A percentile compares a stretch with the other conserved stretches of the same genome.
Evolutionary conservation across 805 yeast genomes (phyloP).

Genomic region (fission yeast (Schizosaccharomyces pombe)): DNA sequence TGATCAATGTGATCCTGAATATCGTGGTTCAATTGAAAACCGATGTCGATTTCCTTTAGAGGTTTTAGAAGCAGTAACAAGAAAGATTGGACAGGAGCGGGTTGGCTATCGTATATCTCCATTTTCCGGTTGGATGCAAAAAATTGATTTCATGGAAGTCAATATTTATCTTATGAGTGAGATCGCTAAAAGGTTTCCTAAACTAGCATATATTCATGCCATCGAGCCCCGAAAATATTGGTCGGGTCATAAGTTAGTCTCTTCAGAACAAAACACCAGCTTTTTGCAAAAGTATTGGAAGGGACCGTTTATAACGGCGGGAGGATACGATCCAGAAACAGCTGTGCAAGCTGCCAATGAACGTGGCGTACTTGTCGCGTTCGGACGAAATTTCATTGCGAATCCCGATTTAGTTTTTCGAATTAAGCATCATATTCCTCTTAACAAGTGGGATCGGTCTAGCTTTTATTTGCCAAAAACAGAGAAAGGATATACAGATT

Average conservation of each 20-base stretch:
- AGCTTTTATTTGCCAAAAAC: constrained; percentile 23
- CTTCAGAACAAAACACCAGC: constrained; percentile 7
- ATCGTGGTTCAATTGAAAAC: constrained; percentile 41
- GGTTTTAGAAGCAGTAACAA: constrained; percentile 27
- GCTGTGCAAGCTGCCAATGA: not conserved
- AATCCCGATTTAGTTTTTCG: constrained; percentile 34
- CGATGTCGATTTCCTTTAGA: constrained; percentile 30
- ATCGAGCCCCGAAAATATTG: constrained; percentile 24
- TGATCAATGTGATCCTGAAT: constrained; percentile 30
- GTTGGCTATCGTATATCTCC: constrained; percentile 21
- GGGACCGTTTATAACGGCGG: constrained; percentile 5
- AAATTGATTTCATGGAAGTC: not conserved
- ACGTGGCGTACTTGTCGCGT: constrained; percentile 13
- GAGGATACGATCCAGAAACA: not conserved
- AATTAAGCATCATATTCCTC: constrained; percentile 19
- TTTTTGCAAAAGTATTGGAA: constrained; percentile 7
- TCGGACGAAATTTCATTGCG: constrained; percentile 28
- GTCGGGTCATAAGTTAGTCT: constrained; percentile 7
- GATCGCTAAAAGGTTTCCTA: constrained; percentile 8
- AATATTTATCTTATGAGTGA: not conserved
- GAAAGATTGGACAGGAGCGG: constrained; percentile 26
- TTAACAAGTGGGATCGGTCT: constrained; percentile 24
- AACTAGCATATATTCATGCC: constrained; percentile 21
- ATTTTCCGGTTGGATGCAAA: constrained; percentile 10
- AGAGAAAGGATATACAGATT: constrained; percentile 23